phyloP scores from a whole-genome alignment of 2,329 filamentous ascomycete species.

The Nemania serpens region DNA sequence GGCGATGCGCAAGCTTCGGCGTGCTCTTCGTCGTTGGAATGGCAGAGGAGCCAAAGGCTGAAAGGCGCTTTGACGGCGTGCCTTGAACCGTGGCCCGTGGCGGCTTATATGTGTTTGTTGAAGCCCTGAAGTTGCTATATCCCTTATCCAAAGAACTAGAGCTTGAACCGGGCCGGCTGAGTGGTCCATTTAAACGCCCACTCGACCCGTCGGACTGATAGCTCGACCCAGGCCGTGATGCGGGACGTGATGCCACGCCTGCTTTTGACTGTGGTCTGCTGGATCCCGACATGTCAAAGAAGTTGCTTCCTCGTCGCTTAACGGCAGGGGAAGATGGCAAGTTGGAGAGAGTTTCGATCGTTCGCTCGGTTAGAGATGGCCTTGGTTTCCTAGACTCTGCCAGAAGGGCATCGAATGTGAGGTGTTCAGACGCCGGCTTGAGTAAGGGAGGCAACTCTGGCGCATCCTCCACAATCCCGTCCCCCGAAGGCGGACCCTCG shows the following conservation, averaged over 20 bases:
- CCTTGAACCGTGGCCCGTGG: conserved; percentile 50
- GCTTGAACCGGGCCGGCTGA: conserved; percentile 61
- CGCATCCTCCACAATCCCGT: conserved; percentile 14
- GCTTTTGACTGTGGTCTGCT: conserved; percentile 59
- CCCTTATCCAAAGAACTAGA: conserved; percentile 52
- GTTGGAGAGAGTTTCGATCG: conserved; percentile 80
- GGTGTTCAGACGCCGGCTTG: conserved; percentile 29
- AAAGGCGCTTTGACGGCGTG: conserved; percentile 47
- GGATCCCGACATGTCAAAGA: conserved; percentile 69
- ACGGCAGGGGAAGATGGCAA: conserved; percentile 78
- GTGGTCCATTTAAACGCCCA: conserved; percentile 54
- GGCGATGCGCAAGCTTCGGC: conserved; percentile 33
- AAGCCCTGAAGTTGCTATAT: conserved; percentile 48
- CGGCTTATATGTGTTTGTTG: conserved; percentile 50
- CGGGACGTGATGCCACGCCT: conserved; percentile 58
- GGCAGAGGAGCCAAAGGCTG: conserved; percentile 44
- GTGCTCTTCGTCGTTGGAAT: conserved; percentile 41
- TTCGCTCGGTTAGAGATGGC: conserved; percentile 79
- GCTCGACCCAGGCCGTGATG: conserved; percentile 64
- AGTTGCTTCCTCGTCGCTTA: conserved; percentile 69
- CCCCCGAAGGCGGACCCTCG: conserved; percentile 17
- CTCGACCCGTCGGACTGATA: conserved; percentile 65
- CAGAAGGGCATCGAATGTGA: conserved; percentile 36
- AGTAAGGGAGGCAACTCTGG: conserved; percentile 33
- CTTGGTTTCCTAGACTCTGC: conserved; percentile 29